phyloP scores from a whole-genome alignment of 257 asterid genomes.

The Voacanga thouarsii region DNA sequence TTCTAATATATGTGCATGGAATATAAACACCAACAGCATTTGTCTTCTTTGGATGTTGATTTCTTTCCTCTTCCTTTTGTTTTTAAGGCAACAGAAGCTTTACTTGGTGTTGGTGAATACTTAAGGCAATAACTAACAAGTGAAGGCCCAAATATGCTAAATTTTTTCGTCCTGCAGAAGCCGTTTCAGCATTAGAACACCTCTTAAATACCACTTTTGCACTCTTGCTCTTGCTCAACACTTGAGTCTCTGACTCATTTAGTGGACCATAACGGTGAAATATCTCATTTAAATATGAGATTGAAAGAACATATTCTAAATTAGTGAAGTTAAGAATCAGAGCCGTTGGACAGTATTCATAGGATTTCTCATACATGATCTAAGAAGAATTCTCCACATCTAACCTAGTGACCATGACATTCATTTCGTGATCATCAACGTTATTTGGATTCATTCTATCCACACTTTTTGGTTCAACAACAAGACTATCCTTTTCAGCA shows the following conservation, averaged over 20 bases:
- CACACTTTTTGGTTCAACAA: conserved; percentile 22
- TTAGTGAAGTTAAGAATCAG: conserved; percentile 49
- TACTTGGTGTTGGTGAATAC: conserved; percentile 33
- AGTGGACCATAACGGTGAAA: conserved; percentile 58
- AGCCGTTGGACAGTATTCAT: conserved; percentile 47
- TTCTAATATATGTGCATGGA: conserved; percentile 30
- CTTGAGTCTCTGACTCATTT: conserved; percentile 49
- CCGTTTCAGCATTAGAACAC: conserved; percentile 58
- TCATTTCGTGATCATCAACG: conserved; percentile 17
- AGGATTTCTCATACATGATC: conserved; percentile 21
- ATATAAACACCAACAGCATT: conserved; percentile 4
- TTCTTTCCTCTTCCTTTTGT: conserved; percentile 36
- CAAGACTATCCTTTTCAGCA: conserved; percentile 15
- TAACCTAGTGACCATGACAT: conserved; percentile 12
- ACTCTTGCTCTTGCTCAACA: conserved; percentile 53
- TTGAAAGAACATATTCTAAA: conserved; percentile 55
- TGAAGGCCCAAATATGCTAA: conserved; percentile 60
- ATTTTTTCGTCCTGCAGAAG: conserved; percentile 69
- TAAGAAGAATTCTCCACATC: conserved; percentile 20
- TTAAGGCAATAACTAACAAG: conserved; percentile 63
- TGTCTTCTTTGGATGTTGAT: conserved; percentile 17
- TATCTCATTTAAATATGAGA: conserved; percentile 49
- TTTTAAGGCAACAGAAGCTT: conserved; percentile 33
- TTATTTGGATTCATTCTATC: conserved; percentile 12
- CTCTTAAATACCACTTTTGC: conserved; percentile 62